Evolutionary conservation across 2,329 filamentous ascomycete species (phyloP).

Genomic region (Arthrobotrys musiformis): DNA sequence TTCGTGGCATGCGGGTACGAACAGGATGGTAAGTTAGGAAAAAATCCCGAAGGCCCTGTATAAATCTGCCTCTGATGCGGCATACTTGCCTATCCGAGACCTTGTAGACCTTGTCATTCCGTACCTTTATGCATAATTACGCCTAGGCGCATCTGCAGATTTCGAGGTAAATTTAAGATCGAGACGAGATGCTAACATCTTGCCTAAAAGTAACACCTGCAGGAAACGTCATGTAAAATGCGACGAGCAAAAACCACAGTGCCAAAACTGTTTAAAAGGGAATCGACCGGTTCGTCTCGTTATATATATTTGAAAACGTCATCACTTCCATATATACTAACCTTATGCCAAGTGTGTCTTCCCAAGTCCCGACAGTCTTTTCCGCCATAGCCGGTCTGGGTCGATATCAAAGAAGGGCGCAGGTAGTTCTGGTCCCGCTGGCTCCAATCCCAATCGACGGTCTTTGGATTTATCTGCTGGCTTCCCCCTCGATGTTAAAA

Average conservation of each 20-base stretch:
- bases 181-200: slow-evolving; percentile 52
- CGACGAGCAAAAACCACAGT: slow-evolving; percentile 59
- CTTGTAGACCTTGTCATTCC: slow-evolving; percentile 25
- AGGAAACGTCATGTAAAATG: slow-evolving; percentile 59
- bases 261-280: slow-evolving; percentile 58
- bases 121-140: slow-evolving; percentile 25
- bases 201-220: slow-evolving; percentile 56
- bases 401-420: slow-evolving; percentile 54
- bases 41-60: slow-evolving; percentile 8
- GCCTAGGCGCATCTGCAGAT: slow-evolving; percentile 45
- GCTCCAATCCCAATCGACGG: slow-evolving; percentile 44
- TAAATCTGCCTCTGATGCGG: background rate
- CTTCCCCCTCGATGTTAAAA: slow-evolving; percentile 48
- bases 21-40: slow-evolving; percentile 55
- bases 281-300: slow-evolving; percentile 53
- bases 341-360: slow-evolving; percentile 43
- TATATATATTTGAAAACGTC: slow-evolving; percentile 45
- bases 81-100: slow-evolving; percentile 19
- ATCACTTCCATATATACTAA: slow-evolving; percentile 25
- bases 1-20: slow-evolving; percentile 52
- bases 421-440: slow-evolving; percentile 21
- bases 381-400: slow-evolving; percentile 59
- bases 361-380: slow-evolving; percentile 53
- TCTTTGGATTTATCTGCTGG: slow-evolving; percentile 51
- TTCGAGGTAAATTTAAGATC: slow-evolving; percentile 16